phyloP scores from a whole-genome alignment of 192 early-diverging fungal genomes.

The Backusella mclennaniae region DNA sequence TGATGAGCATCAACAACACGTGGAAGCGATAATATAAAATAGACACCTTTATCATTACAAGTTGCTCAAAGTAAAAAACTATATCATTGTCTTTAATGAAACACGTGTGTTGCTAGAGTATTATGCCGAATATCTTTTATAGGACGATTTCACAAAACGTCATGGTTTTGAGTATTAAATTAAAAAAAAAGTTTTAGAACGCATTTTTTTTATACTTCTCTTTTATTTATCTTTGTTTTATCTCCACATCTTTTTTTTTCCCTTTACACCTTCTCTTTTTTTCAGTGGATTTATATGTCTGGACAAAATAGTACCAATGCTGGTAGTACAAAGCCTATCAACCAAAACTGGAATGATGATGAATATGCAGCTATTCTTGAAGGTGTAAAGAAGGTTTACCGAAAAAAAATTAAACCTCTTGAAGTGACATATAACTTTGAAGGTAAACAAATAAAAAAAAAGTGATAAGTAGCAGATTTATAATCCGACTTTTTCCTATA shows the following conservation, averaged over 20 bases:
- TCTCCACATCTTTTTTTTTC: background rate
- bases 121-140: background rate
- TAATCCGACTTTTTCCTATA: background rate
- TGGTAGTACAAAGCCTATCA: background rate
- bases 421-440: constrained; percentile 77
- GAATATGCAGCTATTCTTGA: constrained; percentile 61
- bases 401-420: constrained; percentile 68
- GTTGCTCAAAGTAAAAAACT: background rate
- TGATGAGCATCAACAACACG: background rate
- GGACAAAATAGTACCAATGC: background rate
- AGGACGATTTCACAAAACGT: background rate
- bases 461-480: background rate
- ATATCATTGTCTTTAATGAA: background rate
- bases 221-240: background rate
- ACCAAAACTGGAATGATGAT: constrained; percentile 29
- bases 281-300: background rate
- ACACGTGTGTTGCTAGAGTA: background rate
- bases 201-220: background rate
- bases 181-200: background rate
- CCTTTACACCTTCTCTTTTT: background rate
- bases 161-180: background rate
- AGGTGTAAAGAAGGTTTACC: constrained; percentile 67
- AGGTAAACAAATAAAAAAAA: constrained; percentile 17
- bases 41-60: background rate
- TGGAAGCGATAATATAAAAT: background rate